Percentiles rank a stretch among this genome's conserved stretches.
These are phyloP conservation scores for Immersiella caudata DNA, from an alignment of 495 filamentous ascomycete genomes.

Conservation along the genomic window DNA sequence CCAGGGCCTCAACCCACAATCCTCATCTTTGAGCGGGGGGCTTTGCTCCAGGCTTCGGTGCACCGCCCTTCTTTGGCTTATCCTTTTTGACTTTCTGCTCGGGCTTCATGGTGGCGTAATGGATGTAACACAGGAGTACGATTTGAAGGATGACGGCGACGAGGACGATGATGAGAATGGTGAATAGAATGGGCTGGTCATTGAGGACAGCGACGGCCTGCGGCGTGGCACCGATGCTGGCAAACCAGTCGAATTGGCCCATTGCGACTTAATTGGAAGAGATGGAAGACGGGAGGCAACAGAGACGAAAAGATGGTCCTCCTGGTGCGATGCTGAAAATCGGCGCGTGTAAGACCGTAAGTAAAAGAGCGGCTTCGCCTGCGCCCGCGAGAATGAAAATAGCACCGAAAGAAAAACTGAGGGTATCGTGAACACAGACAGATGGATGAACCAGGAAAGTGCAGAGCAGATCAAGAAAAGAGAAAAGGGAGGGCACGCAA, in stretches of 20 bases:
- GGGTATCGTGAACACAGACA: constrained; percentile 16
- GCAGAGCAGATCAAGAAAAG: constrained; percentile 9
- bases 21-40: constrained; percentile 16
- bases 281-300: neutral
- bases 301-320: neutral
- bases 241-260: constrained; percentile 55
- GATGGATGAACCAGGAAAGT: neutral
- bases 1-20: neutral
- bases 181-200: constrained; percentile 57
- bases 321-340: constrained; percentile 3
- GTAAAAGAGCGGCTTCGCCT: constrained; percentile 4
- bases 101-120: constrained; percentile 54
- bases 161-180: constrained; percentile 51
- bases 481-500: constrained; percentile 16
- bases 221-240: constrained; percentile 51
- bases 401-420: constrained; percentile 5
- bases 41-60: neutral
- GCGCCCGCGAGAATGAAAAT: constrained; percentile 4
- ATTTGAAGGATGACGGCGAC: constrained; percentile 45
- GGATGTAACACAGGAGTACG: constrained; percentile 53
- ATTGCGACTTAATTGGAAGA: constrained; percentile 23
- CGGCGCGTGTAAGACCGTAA: constrained; percentile 4
- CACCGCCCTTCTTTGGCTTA: constrained; percentile 32
- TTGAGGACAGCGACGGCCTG: constrained; percentile 54
- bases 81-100: constrained; percentile 51